Percentiles rank a stretch among this genome's conserved stretches.
phyloP scores from a whole-genome alignment of 148 eudicot species.

The Rhododendron henanense region DNA sequence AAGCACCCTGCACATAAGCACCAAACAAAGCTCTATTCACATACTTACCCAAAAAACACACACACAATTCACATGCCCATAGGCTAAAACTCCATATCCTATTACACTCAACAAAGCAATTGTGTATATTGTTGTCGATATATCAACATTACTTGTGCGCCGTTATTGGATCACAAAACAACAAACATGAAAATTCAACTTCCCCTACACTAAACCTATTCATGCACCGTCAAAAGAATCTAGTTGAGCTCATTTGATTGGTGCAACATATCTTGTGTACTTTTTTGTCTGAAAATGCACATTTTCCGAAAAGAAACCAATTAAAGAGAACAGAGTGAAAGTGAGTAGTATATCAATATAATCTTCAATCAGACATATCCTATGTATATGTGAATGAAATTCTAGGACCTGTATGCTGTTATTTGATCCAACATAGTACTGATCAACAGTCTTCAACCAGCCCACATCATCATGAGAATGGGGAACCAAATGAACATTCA shows the following conservation, averaged over 20 bases:
- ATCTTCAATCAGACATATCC: background rate
- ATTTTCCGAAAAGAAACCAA: too few species aligned
- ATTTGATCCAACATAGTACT: slow-evolving; percentile 88
- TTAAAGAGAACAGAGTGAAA: background rate
- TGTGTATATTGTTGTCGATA: background rate
- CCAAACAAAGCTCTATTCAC: background rate
- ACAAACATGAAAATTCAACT: background rate
- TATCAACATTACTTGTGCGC: slow-evolving; percentile 49
- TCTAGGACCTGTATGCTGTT: slow-evolving; percentile 63
- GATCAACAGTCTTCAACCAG: slow-evolving; percentile 97
- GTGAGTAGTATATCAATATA: background rate
- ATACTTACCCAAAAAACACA: background rate
- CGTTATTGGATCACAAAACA: slow-evolving; percentile 41
- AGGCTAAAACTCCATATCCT: background rate
- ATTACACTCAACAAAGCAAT: background rate
- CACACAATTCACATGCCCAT: background rate
- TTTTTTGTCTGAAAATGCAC: background rate
- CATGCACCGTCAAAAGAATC: too few species aligned
- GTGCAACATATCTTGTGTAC: background rate
- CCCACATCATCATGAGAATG: slow-evolving; percentile 98
- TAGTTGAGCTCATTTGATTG: background rate
- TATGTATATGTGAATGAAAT: background rate
- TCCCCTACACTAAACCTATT: background rate
- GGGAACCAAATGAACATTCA: slow-evolving; percentile 95
- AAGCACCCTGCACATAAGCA: slow-evolving; percentile 58